Evolutionary conservation across 2,329 filamentous ascomycete genomes (phyloP).

Genomic region (Tricladium varicosporioides): DNA sequence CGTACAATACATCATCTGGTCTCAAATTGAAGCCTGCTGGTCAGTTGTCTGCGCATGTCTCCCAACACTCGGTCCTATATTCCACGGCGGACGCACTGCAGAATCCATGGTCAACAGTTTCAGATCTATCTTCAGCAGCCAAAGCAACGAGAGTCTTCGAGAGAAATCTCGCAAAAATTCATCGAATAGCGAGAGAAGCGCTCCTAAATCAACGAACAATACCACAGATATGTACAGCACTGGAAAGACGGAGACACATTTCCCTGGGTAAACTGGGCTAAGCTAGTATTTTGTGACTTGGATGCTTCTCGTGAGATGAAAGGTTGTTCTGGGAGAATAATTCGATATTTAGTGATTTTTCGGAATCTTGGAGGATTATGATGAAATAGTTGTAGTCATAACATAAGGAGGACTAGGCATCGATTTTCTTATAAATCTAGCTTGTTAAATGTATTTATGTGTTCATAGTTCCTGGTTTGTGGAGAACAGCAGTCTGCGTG

Average conservation of each 20-base stretch:
- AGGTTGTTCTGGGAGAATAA: not conserved
- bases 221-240: not conserved
- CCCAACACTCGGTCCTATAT: not conserved
- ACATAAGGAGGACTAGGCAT: not conserved
- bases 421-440: not conserved
- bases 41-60: slow-evolving; percentile 1
- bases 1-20: slow-evolving; percentile 1
- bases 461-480: not conserved
- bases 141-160: not conserved
- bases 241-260: not conserved
- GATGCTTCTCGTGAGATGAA: not conserved
- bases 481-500: not conserved
- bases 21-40: slow-evolving; percentile 1
- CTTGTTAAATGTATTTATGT: not conserved
- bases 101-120: not conserved
- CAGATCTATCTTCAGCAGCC: not conserved
- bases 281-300: not conserved
- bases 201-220: not conserved
- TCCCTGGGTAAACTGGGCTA: not conserved
- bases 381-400: not conserved
- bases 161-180: not conserved
- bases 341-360: not conserved
- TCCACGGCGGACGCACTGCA: not conserved
- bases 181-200: not conserved
- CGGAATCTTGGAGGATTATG: not conserved